These are phyloP conservation scores for Ophiostoma novo-ulmi DNA, from an alignment of 2,329 filamentous ascomycete genomes.

Conservation along the genomic window DNA sequence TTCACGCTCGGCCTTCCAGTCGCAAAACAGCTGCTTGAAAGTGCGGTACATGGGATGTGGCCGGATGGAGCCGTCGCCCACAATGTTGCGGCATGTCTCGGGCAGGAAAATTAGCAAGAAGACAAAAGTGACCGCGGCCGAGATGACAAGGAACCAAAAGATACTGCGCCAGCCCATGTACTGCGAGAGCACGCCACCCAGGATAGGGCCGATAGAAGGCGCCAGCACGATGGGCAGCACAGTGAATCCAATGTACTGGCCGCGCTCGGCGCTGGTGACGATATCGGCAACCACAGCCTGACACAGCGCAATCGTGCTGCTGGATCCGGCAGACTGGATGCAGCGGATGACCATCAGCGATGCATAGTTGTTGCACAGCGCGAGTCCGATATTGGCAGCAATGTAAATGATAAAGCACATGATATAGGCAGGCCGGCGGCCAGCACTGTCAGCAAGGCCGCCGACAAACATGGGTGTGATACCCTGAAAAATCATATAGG, in stretches of 20 bases:
- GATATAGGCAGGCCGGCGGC: slow-evolving; percentile 50
- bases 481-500: slow-evolving; percentile 57
- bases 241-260: slow-evolving; percentile 52
- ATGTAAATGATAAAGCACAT: slow-evolving; percentile 50
- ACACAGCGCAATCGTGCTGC: slow-evolving; percentile 54
- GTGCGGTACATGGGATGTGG: slow-evolving; percentile 27
- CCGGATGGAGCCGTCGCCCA: slow-evolving; percentile 48
- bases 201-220: slow-evolving; percentile 48
- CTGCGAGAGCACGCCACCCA: slow-evolving; percentile 54
- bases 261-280: slow-evolving; percentile 56
- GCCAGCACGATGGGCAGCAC: slow-evolving; percentile 45
- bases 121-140: slow-evolving; percentile 38
- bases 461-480: slow-evolving; percentile 54
- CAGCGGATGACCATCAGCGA: slow-evolving; percentile 51
- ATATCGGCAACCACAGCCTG: slow-evolving; percentile 59
- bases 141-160: slow-evolving; percentile 58
- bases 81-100: slow-evolving; percentile 46
- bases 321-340: slow-evolving; percentile 54
- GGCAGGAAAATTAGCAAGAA: slow-evolving; percentile 48
- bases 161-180: slow-evolving; percentile 56
- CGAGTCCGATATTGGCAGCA: slow-evolving; percentile 49
- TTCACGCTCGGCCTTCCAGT: slow-evolving; percentile 7
- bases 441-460: slow-evolving; percentile 49
- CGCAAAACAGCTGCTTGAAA: slow-evolving; percentile 22
- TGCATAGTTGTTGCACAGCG: slow-evolving; percentile 44